These are phyloP conservation scores for Imleria badia DNA, from an alignment of 768 basidiomycete species.

Conservation along the genomic window DNA sequence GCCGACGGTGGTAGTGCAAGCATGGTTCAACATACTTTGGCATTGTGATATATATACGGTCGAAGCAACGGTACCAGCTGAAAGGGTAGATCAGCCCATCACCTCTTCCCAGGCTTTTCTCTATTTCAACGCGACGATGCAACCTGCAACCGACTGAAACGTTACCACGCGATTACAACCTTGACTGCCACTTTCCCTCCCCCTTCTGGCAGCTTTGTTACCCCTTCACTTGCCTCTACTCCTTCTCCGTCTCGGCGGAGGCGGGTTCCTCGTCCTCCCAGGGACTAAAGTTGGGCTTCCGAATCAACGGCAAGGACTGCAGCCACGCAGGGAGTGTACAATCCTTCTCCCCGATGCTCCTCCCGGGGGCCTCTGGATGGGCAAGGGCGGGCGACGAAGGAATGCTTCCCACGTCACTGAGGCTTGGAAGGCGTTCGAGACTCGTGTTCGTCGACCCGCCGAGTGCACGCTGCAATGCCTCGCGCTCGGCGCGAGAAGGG, in stretches of 20 bases:
- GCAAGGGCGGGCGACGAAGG: conserved; percentile 63
- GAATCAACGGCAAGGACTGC: conserved; percentile 59
- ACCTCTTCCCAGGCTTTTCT: conserved; percentile 12
- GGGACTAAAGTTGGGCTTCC: conserved; percentile 76
- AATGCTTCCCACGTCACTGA: conserved; percentile 73
- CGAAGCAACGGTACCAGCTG: conserved; percentile 23
- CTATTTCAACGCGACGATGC: conserved; percentile 14
- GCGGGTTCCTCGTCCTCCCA: conserved; percentile 72
- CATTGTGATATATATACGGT: conserved; percentile 33
- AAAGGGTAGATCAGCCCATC: conserved; percentile 21
- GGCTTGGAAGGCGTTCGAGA: conserved; percentile 73
- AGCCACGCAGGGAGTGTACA: conserved; percentile 63
- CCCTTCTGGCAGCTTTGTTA: neutral
- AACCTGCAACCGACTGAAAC: conserved; percentile 14
- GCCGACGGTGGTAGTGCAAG: conserved; percentile 5
- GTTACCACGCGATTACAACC: conserved; percentile 11
- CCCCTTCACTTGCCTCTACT: conserved; percentile 17
- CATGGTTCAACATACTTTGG: conserved; percentile 27
- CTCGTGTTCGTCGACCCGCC: conserved; percentile 73
- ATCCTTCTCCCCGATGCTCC: conserved; percentile 24
- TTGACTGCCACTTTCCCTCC: neutral
- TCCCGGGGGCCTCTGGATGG: conserved; percentile 37
- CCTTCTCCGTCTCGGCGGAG: conserved; percentile 17
- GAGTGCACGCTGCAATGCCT: conserved; percentile 77
- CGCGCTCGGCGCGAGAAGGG: conserved; percentile 84